Evolutionary conservation across 2,329 filamentous ascomycete genomes (phyloP).

Genomic region (Atkinsonella hypoxylon): DNA sequence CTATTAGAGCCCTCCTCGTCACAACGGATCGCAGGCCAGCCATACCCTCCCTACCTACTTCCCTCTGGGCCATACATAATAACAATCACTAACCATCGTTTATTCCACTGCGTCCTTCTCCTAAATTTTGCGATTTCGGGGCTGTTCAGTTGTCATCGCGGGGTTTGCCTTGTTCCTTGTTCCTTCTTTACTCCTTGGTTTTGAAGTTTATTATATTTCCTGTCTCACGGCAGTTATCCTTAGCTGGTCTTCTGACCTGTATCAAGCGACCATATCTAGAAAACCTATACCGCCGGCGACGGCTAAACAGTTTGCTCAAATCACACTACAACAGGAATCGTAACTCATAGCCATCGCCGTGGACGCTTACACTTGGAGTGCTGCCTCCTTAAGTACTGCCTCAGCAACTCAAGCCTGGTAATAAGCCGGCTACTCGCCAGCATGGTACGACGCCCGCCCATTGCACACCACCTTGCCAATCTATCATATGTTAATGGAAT

Average conservation of each 20-base stretch:
- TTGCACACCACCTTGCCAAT: background rate
- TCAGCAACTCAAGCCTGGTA: background rate
- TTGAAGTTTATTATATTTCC: constrained; percentile 1
- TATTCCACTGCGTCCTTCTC: constrained; percentile 20
- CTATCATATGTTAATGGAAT: background rate
- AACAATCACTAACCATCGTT: constrained; percentile 29
- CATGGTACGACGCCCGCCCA: constrained; percentile 4
- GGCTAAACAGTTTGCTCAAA: constrained; percentile 12
- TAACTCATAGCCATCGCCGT: background rate
- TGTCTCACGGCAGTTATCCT: constrained; percentile 15
- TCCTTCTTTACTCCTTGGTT: constrained; percentile 3
- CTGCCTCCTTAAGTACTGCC: background rate
- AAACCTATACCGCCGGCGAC: constrained; percentile 26
- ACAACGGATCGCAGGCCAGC: background rate
- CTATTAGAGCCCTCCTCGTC: background rate
- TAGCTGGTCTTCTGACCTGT: background rate
- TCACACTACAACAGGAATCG: background rate
- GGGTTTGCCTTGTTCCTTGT: constrained; percentile 13
- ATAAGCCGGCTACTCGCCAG: background rate
- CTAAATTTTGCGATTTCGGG: constrained; percentile 29
- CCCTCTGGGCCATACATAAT: constrained; percentile 31
- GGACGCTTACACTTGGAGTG: background rate
- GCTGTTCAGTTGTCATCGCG: constrained; percentile 21
- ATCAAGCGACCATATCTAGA: background rate
- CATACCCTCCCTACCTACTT: background rate